Evolutionary conservation across 768 basidiomycete species (phyloP).

Genomic region (Pulveroboletus sp.): DNA sequence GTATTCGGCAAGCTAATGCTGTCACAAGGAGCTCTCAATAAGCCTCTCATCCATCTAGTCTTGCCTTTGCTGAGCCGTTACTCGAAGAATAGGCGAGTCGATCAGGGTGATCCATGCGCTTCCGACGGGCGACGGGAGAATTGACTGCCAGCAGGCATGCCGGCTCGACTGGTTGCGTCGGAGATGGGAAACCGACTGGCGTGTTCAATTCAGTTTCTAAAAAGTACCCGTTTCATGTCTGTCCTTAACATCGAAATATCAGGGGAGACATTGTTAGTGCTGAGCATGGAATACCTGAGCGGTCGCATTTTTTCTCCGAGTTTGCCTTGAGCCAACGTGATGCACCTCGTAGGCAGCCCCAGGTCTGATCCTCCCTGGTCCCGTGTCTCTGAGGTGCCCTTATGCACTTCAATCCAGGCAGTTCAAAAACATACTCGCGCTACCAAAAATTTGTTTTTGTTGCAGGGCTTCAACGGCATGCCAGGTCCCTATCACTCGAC

Average conservation of each 20-base stretch:
- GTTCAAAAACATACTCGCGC: not conserved
- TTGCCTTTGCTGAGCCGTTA: slow-evolving; percentile 5
- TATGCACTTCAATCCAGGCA: not conserved
- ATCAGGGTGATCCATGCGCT: slow-evolving; percentile 8
- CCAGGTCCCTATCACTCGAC: slow-evolving; percentile 2
- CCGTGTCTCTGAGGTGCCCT: not conserved
- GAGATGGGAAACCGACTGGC: slow-evolving; percentile 19
- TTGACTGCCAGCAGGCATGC: slow-evolving; percentile 1
- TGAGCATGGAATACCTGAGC: not conserved
- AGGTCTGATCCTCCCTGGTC: slow-evolving; percentile 1
- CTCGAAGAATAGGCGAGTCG: not conserved
- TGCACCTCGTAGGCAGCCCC: not conserved
- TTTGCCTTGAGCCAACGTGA: not conserved
- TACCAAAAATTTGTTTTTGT: not conserved
- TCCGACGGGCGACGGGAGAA: slow-evolving; percentile 10
- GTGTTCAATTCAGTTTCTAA: slow-evolving; percentile 8
- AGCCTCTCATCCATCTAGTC: slow-evolving; percentile 3
- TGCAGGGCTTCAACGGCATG: not conserved
- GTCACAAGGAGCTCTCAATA: slow-evolving; percentile 7
- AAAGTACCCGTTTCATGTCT: not conserved
- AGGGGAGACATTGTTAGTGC: not conserved
- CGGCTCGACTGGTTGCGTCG: slow-evolving; percentile 9
- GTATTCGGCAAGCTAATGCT: slow-evolving; percentile 15
- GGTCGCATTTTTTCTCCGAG: not conserved
- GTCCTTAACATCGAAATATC: slow-evolving; percentile 2